These are phyloP conservation scores for Vaccinium vitisidaea DNA, from an alignment of 148 eudicot species.

Conservation along the genomic window DNA sequence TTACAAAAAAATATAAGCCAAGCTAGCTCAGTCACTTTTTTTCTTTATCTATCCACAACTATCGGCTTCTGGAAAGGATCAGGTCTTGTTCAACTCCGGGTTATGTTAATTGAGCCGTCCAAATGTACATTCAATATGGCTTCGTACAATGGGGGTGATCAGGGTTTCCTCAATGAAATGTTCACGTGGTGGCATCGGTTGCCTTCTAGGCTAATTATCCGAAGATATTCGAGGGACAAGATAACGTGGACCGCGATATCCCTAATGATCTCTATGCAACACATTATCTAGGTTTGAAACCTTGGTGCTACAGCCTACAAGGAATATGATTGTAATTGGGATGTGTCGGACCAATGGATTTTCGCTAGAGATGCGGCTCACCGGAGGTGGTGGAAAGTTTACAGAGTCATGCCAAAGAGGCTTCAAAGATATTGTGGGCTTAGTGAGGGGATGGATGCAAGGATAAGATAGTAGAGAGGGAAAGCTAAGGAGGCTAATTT, in stretches of 20 bases:
- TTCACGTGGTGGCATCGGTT: conserved; percentile 68
- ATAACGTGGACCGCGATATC: conserved; percentile 1
- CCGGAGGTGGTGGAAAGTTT: conserved; percentile 54
- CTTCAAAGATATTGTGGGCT: conserved; percentile 40
- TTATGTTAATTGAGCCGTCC: conserved; percentile 68
- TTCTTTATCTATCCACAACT: conserved; percentile 59
- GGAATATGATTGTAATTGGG: conserved; percentile 78
- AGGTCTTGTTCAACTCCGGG: conserved; percentile 58
- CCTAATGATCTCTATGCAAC: conserved; percentile 36
- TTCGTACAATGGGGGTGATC: conserved; percentile 71
- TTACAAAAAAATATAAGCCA: no score
- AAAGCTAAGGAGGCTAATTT: not conserved
- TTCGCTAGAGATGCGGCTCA: conserved; percentile 59
- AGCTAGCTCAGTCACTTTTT: no score
- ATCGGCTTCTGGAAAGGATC: conserved; percentile 41
- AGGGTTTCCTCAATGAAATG: conserved; percentile 68
- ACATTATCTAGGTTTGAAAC: conserved; percentile 68
- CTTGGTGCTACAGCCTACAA: conserved; percentile 69
- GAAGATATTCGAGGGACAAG: conserved; percentile 29
- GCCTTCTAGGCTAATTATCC: conserved; percentile 30
- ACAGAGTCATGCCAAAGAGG: conserved; percentile 39
- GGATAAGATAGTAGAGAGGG: conserved; percentile 11
- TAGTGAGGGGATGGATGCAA: not conserved
- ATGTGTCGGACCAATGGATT: conserved; percentile 5
- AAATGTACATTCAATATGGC: conserved; percentile 42